phyloP scores from a whole-genome alignment of 495 filamentous ascomycete species.

The Hypomontagnella submonticulosa region DNA sequence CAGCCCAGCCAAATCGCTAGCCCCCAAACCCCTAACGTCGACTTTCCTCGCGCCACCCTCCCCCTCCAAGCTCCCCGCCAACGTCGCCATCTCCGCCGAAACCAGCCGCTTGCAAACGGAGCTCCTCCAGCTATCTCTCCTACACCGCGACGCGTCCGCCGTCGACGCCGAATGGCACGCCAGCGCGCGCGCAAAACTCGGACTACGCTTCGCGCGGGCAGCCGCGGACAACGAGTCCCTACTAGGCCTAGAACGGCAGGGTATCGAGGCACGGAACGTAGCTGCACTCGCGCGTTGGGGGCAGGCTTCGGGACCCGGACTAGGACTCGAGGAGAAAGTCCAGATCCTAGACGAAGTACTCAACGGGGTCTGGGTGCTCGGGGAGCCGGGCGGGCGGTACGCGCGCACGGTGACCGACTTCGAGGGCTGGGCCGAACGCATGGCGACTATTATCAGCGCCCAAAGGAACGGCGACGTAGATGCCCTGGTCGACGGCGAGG shows the following conservation, averaged over 20 bases:
- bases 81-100: conserved; percentile 67
- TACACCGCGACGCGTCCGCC: conserved; percentile 63
- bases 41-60: conserved; percentile 63
- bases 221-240: conserved; percentile 49
- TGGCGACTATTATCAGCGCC: conserved; percentile 53
- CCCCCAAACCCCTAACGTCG: conserved; percentile 66
- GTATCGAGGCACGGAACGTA: conserved; percentile 51
- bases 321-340: conserved; percentile 60
- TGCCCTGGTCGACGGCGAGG: conserved; percentile 37
- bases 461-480: conserved; percentile 46
- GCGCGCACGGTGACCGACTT: conserved; percentile 59
- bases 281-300: conserved; percentile 54
- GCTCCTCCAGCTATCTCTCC: conserved; percentile 75
- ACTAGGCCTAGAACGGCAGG: conserved; percentile 43
- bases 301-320: conserved; percentile 25
- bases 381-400: conserved; percentile 62
- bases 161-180: conserved; percentile 56
- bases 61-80: conserved; percentile 63
- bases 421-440: conserved; percentile 60
- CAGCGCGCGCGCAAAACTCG: conserved; percentile 58
- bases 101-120: conserved; percentile 73
- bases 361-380: conserved; percentile 60
- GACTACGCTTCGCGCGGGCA: conserved; percentile 53
- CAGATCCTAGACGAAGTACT: conserved; percentile 63
- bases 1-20: conserved; percentile 69